Evolutionary conservation across 768 basidiomycete species (phyloP), one percentile per base, ranked within the genome.

Genomic region (Boletales sp.): DNA sequence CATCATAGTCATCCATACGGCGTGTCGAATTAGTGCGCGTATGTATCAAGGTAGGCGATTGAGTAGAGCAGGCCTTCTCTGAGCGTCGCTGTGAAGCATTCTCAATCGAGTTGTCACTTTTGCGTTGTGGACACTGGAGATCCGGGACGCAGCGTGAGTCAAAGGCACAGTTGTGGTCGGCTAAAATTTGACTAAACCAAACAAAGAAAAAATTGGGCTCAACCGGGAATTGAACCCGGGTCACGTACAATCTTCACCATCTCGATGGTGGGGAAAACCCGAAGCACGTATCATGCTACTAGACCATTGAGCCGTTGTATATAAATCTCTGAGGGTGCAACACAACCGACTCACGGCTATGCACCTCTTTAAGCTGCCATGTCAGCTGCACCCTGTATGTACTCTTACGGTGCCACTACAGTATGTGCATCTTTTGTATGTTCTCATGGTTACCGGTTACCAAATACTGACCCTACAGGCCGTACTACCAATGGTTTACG

Each of bases 161-260:
- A 40, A 19, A 38, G 15, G 10, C 8, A 34, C 32, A 12, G 14
- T 3, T 11, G 11, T 2, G 34, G 3, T 15, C 8, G 15, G 19
- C 17, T 37, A 12, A 47, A 45, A 21, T 34, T 49, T 50, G 39
- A 44, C 27, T 15, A 48, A 41, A 48, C 8, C n/a, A 17, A 40
- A 31, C 18, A 5, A 6, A 3, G 8, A 30, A 53, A 58, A 59
- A 55, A 44, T 3, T 12, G 53, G 61, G 58, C 60, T 53, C 62
- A 64, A 66, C 65, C 65, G 61, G 65, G 65, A 67, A 66, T 67
- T 65, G 65, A 66, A 66, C 65, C 65, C 65, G 65, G 65, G 65
- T 63, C 65, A 66, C 65, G 65, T 65, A 66, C 63, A 27, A 66
- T 66, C 56, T 63, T 66, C 58, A 52, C 65, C 66, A 66, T 54